phyloP scores from a whole-genome alignment of 1,284 basidiomycete genomes.

The Neotropicomus parvogracilis region DNA sequence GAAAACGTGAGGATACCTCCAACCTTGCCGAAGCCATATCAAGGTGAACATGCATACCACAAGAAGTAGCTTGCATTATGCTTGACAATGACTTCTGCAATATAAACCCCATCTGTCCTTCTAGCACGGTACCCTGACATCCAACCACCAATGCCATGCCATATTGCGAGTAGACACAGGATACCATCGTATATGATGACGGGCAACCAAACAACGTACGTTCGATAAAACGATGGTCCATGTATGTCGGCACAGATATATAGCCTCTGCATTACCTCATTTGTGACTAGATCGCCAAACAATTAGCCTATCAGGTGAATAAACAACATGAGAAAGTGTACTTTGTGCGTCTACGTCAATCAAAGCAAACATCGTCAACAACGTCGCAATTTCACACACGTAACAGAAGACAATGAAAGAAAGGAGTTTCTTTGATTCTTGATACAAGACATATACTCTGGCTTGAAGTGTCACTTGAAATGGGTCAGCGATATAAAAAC shows the following conservation, averaged over 20 bases:
- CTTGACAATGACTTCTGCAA: constrained; percentile 15
- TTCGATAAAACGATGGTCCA: constrained; percentile 7
- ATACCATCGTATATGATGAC: constrained; percentile 11
- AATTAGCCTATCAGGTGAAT: not conserved
- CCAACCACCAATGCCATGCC: constrained; percentile 11
- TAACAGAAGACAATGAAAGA: constrained; percentile 12
- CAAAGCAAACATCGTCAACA: constrained; percentile 1
- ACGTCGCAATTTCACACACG: constrained; percentile 9
- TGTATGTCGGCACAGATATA: constrained; percentile 18
- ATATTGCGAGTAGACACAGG: constrained; percentile 18
- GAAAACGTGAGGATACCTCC: not conserved
- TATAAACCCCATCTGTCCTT: not conserved
- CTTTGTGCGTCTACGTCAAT: constrained; percentile 3
- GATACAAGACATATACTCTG: constrained; percentile 19
- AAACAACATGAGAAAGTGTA: not conserved
- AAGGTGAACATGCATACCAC: constrained; percentile 11
- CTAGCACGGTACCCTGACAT: constrained; percentile 1
- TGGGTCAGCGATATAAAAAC: not conserved
- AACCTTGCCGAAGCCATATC: too few relatives aligned
- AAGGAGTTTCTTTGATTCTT: constrained; percentile 9
- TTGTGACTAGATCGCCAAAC: constrained; percentile 5
- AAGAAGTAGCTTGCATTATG: constrained; percentile 19
- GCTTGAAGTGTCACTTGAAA: constrained; percentile 16
- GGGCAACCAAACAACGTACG: constrained; percentile 20
- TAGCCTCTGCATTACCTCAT: constrained; percentile 10